Conservation (phyloP, 2,329 filamentous ascomycete species). For the Neurospora sp. region DNA sequence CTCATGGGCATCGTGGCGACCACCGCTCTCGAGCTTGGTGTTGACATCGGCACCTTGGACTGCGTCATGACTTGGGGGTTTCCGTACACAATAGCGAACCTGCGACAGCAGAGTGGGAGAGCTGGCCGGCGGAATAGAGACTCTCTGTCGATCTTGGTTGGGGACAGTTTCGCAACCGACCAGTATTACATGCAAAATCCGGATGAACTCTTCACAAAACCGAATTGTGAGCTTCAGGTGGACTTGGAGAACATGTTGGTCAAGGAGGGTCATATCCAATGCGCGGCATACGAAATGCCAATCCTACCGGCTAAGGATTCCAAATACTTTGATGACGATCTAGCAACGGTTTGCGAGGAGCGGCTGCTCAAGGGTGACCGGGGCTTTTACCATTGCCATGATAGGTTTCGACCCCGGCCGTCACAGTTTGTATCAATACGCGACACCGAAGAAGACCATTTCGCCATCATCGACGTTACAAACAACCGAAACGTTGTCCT, state of each 20-base stretch:
- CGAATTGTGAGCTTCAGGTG: constrained; percentile 80
- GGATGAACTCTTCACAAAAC: constrained; percentile 83
- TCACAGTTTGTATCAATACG: constrained; percentile 78
- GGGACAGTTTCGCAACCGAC: constrained; percentile 81
- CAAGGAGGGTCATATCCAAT: constrained; percentile 88
- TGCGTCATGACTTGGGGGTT: constrained; percentile 92
- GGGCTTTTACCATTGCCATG: constrained; percentile 84
- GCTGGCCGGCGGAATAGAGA: constrained; percentile 90
- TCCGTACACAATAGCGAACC: constrained; percentile 88
- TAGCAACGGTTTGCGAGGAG: constrained; percentile 61
- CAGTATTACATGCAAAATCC: constrained; percentile 98
- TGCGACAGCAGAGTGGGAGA: constrained; percentile 88
- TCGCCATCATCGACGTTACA: constrained; percentile 84
- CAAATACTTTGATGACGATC: constrained; percentile 67
- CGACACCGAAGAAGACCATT: constrained; percentile 81
- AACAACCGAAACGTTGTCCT: constrained; percentile 74
- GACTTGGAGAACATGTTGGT: constrained; percentile 89
- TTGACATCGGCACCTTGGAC: constrained; percentile 90
- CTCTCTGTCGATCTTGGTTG: constrained; percentile 80
- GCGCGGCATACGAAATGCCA: constrained; percentile 90
- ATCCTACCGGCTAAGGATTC: constrained; percentile 68
- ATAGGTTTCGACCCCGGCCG: constrained; percentile 76
- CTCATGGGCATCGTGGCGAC: constrained; percentile 90
- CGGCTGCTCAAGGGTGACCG: constrained; percentile 62
- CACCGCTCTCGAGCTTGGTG: constrained; percentile 82